phyloP scores from a whole-genome alignment of 257 asterid genomes.

The Ilex aquifolium region DNA sequence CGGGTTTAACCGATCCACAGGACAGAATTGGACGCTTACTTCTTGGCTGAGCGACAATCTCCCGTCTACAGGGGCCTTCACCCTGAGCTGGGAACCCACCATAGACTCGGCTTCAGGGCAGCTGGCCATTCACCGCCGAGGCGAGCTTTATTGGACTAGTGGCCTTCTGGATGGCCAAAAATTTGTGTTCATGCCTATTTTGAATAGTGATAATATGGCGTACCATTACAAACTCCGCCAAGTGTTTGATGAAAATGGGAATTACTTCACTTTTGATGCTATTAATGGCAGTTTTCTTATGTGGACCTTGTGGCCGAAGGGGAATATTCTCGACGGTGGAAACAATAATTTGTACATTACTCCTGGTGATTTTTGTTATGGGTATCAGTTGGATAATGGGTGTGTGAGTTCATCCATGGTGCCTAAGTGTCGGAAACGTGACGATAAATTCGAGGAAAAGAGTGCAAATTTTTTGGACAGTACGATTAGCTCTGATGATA shows the following conservation, averaged over 20 bases:
- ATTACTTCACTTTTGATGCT: neutral
- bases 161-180: neutral
- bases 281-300: neutral
- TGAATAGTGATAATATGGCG: neutral
- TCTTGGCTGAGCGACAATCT: neutral
- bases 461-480: constrained; percentile 1
- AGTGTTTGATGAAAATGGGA: neutral
- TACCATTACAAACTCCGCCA: neutral
- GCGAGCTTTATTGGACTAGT: neutral
- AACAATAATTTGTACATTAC: neutral
- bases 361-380: constrained; percentile 14
- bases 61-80: neutral
- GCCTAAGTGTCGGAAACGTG: constrained; percentile 13
- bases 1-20: neutral
- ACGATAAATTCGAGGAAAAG: constrained; percentile 9
- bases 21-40: neutral
- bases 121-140: neutral
- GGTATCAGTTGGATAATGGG: constrained; percentile 14
- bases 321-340: constrained; percentile 1
- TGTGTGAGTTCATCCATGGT: constrained; percentile 9
- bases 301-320: constrained; percentile 2
- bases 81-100: neutral
- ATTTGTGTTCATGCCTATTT: neutral
- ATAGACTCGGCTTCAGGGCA: neutral
- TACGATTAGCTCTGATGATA: neutral